phyloP scores from a whole-genome alignment of 768 basidiomycete species.

The Pulveroboletus sp. region DNA sequence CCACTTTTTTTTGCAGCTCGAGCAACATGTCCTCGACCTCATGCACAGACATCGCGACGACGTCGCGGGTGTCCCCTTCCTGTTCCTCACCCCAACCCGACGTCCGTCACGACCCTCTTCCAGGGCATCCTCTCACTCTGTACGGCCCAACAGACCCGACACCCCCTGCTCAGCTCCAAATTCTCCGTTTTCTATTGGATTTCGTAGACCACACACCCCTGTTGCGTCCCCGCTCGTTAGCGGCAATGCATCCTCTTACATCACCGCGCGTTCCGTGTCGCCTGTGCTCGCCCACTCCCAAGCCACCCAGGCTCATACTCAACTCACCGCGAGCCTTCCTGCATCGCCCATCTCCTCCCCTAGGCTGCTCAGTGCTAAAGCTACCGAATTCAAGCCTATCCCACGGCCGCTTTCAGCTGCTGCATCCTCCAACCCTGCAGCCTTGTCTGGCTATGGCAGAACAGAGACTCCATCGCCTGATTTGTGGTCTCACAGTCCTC shows the following conservation, averaged over 20 bases:
- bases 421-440: constrained; percentile 51
- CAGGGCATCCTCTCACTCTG: constrained; percentile 69
- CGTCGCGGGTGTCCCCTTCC: constrained; percentile 75
- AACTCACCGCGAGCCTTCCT: constrained; percentile 78
- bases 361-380: constrained; percentile 84
- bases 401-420: constrained; percentile 79
- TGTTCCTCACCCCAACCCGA: constrained; percentile 77
- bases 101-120: constrained; percentile 82
- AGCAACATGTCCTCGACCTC: constrained; percentile 86
- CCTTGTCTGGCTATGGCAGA: constrained; percentile 46
- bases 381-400: constrained; percentile 84
- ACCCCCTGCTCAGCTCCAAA: constrained; percentile 73
- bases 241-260: constrained; percentile 53
- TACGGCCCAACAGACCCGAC: constrained; percentile 69
- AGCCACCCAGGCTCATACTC: constrained; percentile 52
- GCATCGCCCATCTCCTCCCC: constrained; percentile 85
- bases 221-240: constrained; percentile 71
- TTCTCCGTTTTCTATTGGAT: constrained; percentile 72
- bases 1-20: constrained; percentile 49
- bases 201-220: constrained; percentile 79
- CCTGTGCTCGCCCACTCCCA: constrained; percentile 61
- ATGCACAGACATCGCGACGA: constrained; percentile 96
- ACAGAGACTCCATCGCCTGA: constrained; percentile 88
- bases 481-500: constrained; percentile 76
- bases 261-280: constrained; percentile 48